phyloP scores from a whole-genome alignment of 495 filamentous ascomycete genomes.

The Pseudevernia furfuracea region DNA sequence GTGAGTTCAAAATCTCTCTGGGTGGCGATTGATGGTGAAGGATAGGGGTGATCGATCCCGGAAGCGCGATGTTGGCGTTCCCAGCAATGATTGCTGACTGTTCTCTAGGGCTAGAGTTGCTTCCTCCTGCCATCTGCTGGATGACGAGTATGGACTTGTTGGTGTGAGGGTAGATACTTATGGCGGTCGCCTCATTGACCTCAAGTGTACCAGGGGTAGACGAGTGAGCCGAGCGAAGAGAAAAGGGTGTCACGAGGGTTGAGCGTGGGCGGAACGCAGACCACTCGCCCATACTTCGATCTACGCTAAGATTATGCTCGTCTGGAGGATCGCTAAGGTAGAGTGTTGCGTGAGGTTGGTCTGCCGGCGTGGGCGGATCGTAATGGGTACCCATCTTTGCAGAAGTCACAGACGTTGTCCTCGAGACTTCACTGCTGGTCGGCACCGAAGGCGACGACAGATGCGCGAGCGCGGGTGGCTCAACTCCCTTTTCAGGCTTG shows the following conservation, averaged over 20 bases:
- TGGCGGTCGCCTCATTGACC: constrained; percentile 66
- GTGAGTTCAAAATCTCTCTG: constrained; percentile 53
- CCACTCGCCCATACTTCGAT: constrained; percentile 19
- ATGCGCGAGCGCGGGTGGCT: constrained; percentile 44
- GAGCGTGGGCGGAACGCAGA: constrained; percentile 38
- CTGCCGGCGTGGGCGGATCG: constrained; percentile 26
- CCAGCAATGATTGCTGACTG: constrained; percentile 27
- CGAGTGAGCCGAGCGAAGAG: constrained; percentile 36
- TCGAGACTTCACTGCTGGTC: constrained; percentile 59
- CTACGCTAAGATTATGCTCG: constrained; percentile 8
- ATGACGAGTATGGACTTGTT: constrained; percentile 77
- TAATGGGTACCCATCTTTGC: constrained; percentile 55
- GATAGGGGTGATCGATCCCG: constrained; percentile 29
- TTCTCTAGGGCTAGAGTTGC: constrained; percentile 16
- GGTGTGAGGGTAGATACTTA: constrained; percentile 79
- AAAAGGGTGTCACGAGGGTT: constrained; percentile 40
- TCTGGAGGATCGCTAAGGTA: constrained; percentile 16
- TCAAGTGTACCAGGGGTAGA: constrained; percentile 46
- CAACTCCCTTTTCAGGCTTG: constrained; percentile 8
- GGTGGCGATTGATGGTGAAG: constrained; percentile 39
- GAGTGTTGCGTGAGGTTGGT: constrained; percentile 8
- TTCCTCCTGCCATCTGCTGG: constrained; percentile 43
- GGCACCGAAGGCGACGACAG: constrained; percentile 64
- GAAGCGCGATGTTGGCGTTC: constrained; percentile 22
- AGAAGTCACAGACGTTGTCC: constrained; percentile 57